Conservation (phyloP, 148 eudicot genomes). For the Amaranthus hypochondriacus region DNA sequence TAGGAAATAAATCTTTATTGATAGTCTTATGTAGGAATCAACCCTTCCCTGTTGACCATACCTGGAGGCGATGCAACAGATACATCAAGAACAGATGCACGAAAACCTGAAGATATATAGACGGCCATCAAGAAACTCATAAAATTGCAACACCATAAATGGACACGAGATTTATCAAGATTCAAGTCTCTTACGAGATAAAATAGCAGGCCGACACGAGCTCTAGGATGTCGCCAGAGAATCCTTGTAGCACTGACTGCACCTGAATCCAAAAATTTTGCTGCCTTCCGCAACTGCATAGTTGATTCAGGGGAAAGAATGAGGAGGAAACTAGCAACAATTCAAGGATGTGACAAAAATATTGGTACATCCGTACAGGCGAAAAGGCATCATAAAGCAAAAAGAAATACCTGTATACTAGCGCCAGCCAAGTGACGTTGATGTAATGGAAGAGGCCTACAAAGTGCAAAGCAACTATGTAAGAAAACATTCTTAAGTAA, state of each 20-base stretch:
- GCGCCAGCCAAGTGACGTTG: slow-evolving; percentile 93
- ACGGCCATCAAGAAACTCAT: slow-evolving; percentile 14
- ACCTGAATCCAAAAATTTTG: slow-evolving; percentile 84
- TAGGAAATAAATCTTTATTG: too few relatives aligned
- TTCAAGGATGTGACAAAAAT: slow-evolving; percentile 8
- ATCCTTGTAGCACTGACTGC: slow-evolving; percentile 95
- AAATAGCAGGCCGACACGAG: slow-evolving; percentile 74
- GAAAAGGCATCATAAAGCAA: not conserved
- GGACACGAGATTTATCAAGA: not conserved
- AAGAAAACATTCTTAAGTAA: slow-evolving; percentile 8
- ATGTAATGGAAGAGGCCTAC: slow-evolving; percentile 92
- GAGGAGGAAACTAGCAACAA: not conserved
- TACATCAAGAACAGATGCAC: slow-evolving; percentile 98
- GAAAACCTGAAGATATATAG: slow-evolving; percentile 59
- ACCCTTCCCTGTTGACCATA: slow-evolving; percentile 20
- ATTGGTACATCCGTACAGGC: not conserved
- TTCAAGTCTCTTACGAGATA: slow-evolving; percentile 54
- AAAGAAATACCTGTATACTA: slow-evolving; percentile 65
- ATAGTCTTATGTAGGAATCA: too few relatives aligned
- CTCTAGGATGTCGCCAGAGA: slow-evolving; percentile 95
- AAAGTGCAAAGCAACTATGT: slow-evolving; percentile 12
- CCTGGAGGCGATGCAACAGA: slow-evolving; percentile 98
- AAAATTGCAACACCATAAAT: slow-evolving; percentile 7
- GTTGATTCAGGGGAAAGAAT: not conserved
- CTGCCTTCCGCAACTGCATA: slow-evolving; percentile 87